Evolutionary conservation across 192 early-diverging fungal species (phyloP).

Genomic region (Backusella macrospora): DNA sequence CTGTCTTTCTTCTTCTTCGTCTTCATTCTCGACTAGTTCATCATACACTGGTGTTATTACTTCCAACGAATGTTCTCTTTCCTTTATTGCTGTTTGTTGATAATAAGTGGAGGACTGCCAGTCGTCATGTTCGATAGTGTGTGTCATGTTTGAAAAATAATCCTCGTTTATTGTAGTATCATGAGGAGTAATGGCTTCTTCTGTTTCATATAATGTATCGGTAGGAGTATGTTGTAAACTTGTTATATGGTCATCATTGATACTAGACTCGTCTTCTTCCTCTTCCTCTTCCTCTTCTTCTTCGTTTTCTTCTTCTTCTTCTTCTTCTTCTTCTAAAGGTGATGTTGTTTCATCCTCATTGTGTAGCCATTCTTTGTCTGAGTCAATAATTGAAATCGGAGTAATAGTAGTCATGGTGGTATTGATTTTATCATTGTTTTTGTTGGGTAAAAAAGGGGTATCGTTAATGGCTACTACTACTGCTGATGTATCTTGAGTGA

Average conservation of each 20-base stretch:
- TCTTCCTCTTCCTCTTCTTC: too few relatives aligned
- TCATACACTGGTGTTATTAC: too few relatives aligned
- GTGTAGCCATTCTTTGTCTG: not conserved
- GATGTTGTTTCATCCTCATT: not conserved
- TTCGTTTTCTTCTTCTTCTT: too few relatives aligned
- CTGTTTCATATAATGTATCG: not conserved
- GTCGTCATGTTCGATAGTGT: not conserved
- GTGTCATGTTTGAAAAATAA: not conserved
- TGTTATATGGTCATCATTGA: not conserved
- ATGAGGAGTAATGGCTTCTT: not conserved
- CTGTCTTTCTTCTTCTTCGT: not conserved
- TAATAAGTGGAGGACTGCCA: not conserved
- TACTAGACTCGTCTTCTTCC: too few relatives aligned
- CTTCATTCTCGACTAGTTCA: not conserved
- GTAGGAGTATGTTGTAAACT: not conserved
- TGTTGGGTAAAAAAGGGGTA: conserved; percentile 2
- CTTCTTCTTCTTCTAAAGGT: not conserved
- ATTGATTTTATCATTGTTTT: not conserved
- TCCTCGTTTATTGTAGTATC: not conserved
- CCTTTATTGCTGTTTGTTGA: not conserved
- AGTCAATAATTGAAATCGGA: not conserved
- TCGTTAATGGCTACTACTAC: not conserved
- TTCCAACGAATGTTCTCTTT: not conserved
- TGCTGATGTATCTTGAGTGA: not conserved
- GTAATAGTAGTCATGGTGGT: not conserved